Evolutionary conservation across 805 yeast genomes (phyloP).

Genomic region (Candida bentonensis): DNA sequence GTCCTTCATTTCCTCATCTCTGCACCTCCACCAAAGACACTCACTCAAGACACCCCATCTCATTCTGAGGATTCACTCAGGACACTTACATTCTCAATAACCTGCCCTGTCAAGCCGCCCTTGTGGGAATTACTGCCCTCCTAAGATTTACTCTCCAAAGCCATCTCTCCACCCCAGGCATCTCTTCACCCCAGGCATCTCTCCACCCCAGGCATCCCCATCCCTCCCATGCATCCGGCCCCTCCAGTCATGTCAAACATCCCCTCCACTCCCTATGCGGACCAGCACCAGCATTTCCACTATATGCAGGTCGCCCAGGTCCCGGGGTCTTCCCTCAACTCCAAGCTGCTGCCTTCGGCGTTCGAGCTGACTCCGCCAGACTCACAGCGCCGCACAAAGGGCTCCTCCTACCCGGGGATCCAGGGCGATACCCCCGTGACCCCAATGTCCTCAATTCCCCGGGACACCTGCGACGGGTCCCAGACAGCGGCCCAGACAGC

Average conservation of each 20-base stretch:
- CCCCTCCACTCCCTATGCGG: background rate
- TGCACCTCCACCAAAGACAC: no score
- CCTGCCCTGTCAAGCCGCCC: no score
- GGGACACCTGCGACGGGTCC: no score
- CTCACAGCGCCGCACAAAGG: conserved; percentile 8
- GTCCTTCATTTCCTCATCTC: no score
- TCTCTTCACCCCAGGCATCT: background rate
- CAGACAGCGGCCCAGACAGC: no score
- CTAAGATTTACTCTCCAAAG: no score
- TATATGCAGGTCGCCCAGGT: background rate
- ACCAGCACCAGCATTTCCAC: background rate
- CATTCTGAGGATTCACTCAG: no score
- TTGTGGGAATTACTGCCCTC: no score
- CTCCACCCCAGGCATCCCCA: background rate
- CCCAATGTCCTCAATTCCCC: conserved; percentile 1
- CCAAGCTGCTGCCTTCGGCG: conserved; percentile 21
- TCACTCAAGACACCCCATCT: no score
- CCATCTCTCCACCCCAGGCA: no score
- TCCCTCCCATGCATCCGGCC: background rate
- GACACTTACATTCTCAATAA: no score
- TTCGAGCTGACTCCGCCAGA: conserved; percentile 23
- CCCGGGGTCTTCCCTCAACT: background rate
- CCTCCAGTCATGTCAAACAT: background rate
- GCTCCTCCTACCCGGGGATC: background rate
- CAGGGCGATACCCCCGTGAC: background rate